These are phyloP conservation scores for Malus sylvestris DNA, from an alignment of 306 rosid genomes.

Conservation along the genomic window DNA sequence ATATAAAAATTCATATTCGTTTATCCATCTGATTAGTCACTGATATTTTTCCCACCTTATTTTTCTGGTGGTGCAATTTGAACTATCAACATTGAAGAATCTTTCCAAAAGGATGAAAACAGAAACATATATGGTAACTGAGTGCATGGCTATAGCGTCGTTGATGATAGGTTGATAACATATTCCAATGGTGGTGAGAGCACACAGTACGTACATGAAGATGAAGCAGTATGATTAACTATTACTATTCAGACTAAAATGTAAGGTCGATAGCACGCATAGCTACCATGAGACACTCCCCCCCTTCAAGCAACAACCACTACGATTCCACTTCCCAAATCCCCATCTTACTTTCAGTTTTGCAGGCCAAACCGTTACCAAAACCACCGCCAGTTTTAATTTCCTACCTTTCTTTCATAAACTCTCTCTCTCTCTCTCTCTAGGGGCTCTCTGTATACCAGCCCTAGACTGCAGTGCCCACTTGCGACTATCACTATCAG, in stretches of 20 bases:
- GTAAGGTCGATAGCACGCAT: background rate
- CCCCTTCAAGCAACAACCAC: too few species aligned
- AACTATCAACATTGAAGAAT: background rate
- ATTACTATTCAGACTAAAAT: too few species aligned
- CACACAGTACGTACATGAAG: background rate
- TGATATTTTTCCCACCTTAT: background rate
- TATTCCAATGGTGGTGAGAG: conserved; percentile 6
- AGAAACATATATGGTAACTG: background rate
- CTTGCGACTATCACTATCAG: background rate
- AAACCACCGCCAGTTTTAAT: too few species aligned
- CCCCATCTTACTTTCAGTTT: too few species aligned
- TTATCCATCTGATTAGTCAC: too few species aligned
- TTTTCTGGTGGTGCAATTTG: background rate
- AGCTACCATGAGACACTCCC: background rate
- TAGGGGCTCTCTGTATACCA: background rate
- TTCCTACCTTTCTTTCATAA: too few species aligned
- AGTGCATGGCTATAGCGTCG: background rate
- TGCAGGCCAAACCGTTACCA: too few species aligned
- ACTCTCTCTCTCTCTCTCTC: too few species aligned
- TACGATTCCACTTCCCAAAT: too few species aligned
- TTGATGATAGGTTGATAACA: background rate
- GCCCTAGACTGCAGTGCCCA: background rate
- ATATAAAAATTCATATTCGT: too few species aligned
- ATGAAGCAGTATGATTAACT: background rate
- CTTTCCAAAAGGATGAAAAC: background rate